phyloP scores from a whole-genome alignment of 2,329 filamentous ascomycete species.

The Cercospora beticola region DNA sequence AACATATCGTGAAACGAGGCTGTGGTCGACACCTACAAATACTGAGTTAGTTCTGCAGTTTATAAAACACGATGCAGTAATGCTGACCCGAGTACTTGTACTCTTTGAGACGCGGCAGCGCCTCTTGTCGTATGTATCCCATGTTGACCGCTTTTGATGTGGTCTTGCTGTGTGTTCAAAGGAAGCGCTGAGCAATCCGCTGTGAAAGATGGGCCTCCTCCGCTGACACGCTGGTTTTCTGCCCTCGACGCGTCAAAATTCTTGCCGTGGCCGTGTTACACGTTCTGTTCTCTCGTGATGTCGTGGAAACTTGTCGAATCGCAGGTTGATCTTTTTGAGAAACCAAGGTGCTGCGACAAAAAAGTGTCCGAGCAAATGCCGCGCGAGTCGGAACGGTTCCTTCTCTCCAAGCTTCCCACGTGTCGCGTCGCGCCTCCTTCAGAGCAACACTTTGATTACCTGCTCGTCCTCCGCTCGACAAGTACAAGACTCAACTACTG shows the following conservation, averaged over 20 bases:
- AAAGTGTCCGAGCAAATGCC: neutral
- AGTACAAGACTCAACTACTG: neutral
- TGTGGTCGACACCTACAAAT: constrained; percentile 72
- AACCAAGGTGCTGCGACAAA: neutral
- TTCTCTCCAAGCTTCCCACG: neutral
- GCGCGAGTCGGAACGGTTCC: constrained; percentile 1
- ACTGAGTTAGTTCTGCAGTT: neutral
- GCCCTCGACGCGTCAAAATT: neutral
- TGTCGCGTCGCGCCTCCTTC: neutral
- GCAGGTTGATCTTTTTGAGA: neutral
- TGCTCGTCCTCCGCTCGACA: neutral
- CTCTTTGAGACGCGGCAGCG: constrained; percentile 81
- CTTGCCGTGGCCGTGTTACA: neutral
- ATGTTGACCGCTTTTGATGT: constrained; percentile 49
- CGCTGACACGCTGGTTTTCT: neutral
- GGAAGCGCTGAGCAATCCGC: neutral
- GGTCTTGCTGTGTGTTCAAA: neutral
- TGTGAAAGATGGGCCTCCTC: neutral
- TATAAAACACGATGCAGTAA: neutral
- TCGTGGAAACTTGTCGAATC: neutral
- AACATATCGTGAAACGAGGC: constrained; percentile 84
- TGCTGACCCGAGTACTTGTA: constrained; percentile 73
- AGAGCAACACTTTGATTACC: neutral
- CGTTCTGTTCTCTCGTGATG: neutral
- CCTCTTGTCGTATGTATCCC: constrained; percentile 93